Evolutionary conservation across 768 basidiomycete species (phyloP), one percentile per base, ranked within the genome.

Genomic region (Neoboletus brunneissimus): DNA sequence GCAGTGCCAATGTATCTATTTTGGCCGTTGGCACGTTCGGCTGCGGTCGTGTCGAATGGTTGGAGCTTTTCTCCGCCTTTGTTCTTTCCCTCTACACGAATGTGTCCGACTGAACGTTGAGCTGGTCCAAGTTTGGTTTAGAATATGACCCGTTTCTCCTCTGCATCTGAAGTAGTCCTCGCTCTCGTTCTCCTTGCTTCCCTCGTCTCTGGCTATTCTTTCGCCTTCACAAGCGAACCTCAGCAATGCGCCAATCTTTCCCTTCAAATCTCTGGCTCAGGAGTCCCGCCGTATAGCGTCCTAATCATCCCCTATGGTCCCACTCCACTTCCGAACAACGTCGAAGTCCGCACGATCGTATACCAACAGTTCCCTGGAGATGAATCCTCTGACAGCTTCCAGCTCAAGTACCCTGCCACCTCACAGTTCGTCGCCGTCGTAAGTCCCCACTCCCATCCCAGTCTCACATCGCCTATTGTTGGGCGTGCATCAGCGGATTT

Each of bases 401-500:
- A 80, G 65, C 77, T 90, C 51, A 79, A 77, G 29, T 91, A 80
- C 66, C 89, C 89, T 0, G 76, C 72, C 47, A 77, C 82, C 65
- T 87, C 88, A 4, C 85, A 88, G 64, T 85, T 92, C 52, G 87
- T 91, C 25, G 84, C 86, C 5, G 85, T 90, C 64, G 89, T 89
- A 64, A 73, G 87, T 83, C 7, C n/a, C 48, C 22, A 4, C 32
- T 54, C 35, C 44, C 37, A 34, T 44, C 23, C 15, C 16, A n/a
- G 5, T 55, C 10, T 13, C 27, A 35, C 10, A 12, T 25, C n/a
- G 11, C n/a, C 4, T 12, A 2, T 37, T 5, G 0, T 23, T 25
- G 11, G 16, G n/a, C 45, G 10, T 42, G 27, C 45, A 43, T 37
- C 34, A 2, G 13, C 23, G 13, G 7, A 29, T 31, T 38, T 34